These are phyloP conservation scores for bread wheat (Triticum aestivum) DNA, from an alignment of 176 grass and related monocot species.

Conservation along the genomic window IWGSC_CS_RefSeq_v2.1 NC_057809.1:207544305-207544804, in stretches of 20 bases:
- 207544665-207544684: not conserved
- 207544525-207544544: not conserved
- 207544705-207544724: conserved; percentile 1
- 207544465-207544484: not conserved
- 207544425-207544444: not conserved
- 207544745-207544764: not conserved
- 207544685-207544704: conserved; percentile 16
- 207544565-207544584: not conserved
- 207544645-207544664: not conserved
- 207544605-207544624: not conserved
- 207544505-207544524: not conserved
- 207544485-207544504: no score
- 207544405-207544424: not conserved
- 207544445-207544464: not conserved
- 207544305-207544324: not conserved
- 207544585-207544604: not conserved
- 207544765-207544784: conserved; percentile 29
- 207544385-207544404: not conserved
- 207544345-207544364: not conserved
- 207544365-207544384: not conserved
- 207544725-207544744: not conserved
- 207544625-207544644: not conserved
- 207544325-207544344: not conserved
- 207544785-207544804: conserved; percentile 47
- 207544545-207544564: no score